Conservation (phyloP, 352 stramenopile genomes). For the Pythium insidiosum region DNA sequence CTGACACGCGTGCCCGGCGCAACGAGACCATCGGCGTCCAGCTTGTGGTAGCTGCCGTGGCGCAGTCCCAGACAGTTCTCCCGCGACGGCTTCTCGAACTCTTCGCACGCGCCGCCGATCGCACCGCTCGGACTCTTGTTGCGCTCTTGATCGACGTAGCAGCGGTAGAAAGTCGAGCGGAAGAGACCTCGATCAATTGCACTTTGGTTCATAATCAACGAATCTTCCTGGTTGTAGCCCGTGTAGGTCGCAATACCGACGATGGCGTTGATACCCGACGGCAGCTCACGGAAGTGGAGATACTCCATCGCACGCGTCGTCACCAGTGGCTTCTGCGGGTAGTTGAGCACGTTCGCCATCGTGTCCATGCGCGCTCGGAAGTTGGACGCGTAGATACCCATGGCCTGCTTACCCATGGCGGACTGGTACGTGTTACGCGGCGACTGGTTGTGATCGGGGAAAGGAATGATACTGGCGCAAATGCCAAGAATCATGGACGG, state of each 20-base stretch:
- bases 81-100: slow-evolving; percentile 94
- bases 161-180: slow-evolving; percentile 98
- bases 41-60: slow-evolving; percentile 97
- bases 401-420: slow-evolving; percentile 99
- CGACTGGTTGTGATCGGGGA: slow-evolving; percentile 99
- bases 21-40: slow-evolving; percentile 98
- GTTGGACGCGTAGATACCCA: slow-evolving; percentile 99
- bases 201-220: slow-evolving; percentile 99
- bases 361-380: slow-evolving; percentile 99
- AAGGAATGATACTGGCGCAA: slow-evolving; percentile 99
- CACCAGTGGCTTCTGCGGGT: slow-evolving; percentile 98
- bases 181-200: slow-evolving; percentile 99
- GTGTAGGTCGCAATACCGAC: slow-evolving; percentile 83
- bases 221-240: slow-evolving; percentile 99
- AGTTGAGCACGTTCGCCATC: slow-evolving; percentile 99
- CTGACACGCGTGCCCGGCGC: slow-evolving; percentile 94
- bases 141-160: slow-evolving; percentile 94
- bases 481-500: slow-evolving; percentile 99
- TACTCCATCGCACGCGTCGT: slow-evolving; percentile 99
- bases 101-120: slow-evolving; percentile 68
- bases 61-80: slow-evolving; percentile 94
- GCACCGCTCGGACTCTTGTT: slow-evolving; percentile 80
- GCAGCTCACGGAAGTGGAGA: slow-evolving; percentile 97
- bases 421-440: slow-evolving; percentile 99
- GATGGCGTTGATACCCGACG: slow-evolving; percentile 98